Base-by-base conservation (phyloP, 306 rosid genomes). In the Acacia melanoxylon region DNA sequence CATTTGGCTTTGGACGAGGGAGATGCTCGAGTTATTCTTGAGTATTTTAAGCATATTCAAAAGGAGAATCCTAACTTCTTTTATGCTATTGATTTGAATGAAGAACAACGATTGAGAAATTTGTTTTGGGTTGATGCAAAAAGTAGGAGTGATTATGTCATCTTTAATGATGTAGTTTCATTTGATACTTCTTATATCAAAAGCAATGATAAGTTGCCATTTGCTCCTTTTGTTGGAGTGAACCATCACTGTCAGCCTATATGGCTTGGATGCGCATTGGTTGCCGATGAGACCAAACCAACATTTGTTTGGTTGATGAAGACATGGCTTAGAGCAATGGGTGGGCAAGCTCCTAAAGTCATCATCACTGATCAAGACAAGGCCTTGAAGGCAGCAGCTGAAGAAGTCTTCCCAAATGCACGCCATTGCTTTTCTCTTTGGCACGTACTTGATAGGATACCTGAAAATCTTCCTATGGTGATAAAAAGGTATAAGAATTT, bases 241-340 rank as follows among this genome's bases (percentile, higher is more conserved):
- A 94, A 94, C 81, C 94, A 94, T 88, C 98, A 94, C 75, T 89
- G 85, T 78, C 98, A 94, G 81, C 83, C 98, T n/a, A 88, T 92
- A 88, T 83, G 92, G 87, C 98, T 94, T 66, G 98, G 98, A 78
- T 94, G 98, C 86, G 95, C 97, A 48, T 79, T 94, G 89, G 77
- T 92, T 84, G 92, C 91, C 5, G 97, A 94, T 83, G 93, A 88
- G 85, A 86, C 90, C 59, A 91, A 92, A 84, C 83, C 94, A 31
- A 92, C 98, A 72, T 92, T 83, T 89, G 88, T 88, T 79, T 94
- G 98, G 98, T 80, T 94, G 82, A 78, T 94, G 93, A 94, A 88
- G 91, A 90, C 97, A 25, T 92, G 98, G 98, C 96, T 91, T 80
- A 86, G 97, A 89, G 98, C 98, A 70, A 94, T 94, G 97, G 87